These are phyloP conservation scores for Asparagopsis taxiformis DNA, from an alignment of 31 red algal species.

Conservation along the genomic window DNA sequence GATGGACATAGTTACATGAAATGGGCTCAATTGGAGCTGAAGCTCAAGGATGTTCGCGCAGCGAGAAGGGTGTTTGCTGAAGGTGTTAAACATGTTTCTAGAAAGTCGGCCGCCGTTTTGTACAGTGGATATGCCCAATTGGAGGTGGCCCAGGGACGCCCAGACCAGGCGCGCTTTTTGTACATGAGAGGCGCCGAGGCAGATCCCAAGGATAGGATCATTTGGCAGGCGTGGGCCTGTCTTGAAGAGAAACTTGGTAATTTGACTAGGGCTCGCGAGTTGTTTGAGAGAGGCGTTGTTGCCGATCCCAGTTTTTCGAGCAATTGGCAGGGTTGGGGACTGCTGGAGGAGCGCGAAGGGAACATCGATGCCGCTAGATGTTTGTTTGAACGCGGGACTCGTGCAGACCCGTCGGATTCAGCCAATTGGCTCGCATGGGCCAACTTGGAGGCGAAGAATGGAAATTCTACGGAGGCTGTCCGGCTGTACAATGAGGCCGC, in stretches of 20 bases:
- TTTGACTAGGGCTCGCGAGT: conserved; percentile 45
- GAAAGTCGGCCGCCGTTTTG: conserved; percentile 11
- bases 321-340: conserved; percentile 88
- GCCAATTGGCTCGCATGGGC: conserved; percentile 49
- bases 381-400: conserved; percentile 54
- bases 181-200: conserved; percentile 51
- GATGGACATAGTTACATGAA: conserved; percentile 37
- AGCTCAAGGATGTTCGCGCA: conserved; percentile 1
- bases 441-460: conserved; percentile 39
- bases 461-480: conserved; percentile 43
- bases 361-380: conserved; percentile 51
- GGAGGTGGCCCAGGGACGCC: conserved; percentile 38
- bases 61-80: conserved; percentile 24
- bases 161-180: conserved; percentile 52
- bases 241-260: conserved; percentile 59
- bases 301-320: conserved; percentile 47
- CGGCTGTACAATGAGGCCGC: conserved; percentile 49
- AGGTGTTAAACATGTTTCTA: conserved; percentile 25
- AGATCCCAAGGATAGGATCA: conserved; percentile 55
- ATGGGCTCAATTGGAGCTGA: conserved; percentile 43
- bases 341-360: conserved; percentile 62
- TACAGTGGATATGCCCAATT: conserved; percentile 56
- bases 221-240: conserved; percentile 80
- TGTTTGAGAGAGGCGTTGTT: conserved; percentile 77
- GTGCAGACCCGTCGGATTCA: conserved; percentile 17